Percentiles rank a stretch among this genome's conserved stretches.
Conservation (phyloP, 2,329 filamentous ascomycete species). For the Epichloe hybrida region DNA sequence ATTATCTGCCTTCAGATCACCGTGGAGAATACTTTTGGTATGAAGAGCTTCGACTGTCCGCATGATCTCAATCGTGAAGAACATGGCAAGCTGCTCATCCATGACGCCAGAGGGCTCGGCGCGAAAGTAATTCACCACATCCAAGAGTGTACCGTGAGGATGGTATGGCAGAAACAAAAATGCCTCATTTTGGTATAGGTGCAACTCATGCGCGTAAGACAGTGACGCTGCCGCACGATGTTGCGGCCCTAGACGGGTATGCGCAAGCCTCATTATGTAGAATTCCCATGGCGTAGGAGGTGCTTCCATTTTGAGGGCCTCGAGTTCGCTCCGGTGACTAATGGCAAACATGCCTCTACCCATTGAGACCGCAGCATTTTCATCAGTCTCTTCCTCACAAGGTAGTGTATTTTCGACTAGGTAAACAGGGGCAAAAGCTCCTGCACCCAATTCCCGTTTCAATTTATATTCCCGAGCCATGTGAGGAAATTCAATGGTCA, state of each 20-base stretch:
- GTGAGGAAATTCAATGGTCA: slow-evolving; percentile 55
- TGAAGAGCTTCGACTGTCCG: slow-evolving; percentile 84
- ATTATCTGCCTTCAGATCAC: slow-evolving; percentile 92
- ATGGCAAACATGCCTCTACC: slow-evolving; percentile 48
- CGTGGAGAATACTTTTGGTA: slow-evolving; percentile 66
- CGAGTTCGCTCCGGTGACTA: slow-evolving; percentile 44
- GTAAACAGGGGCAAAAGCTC: slow-evolving; percentile 92
- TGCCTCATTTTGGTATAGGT: slow-evolving; percentile 79
- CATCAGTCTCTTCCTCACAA: slow-evolving; percentile 29
- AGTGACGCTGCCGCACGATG: slow-evolving; percentile 65
- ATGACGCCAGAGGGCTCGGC: slow-evolving; percentile 60
- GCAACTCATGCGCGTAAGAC: slow-evolving; percentile 75
- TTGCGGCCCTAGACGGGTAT: slow-evolving; percentile 58
- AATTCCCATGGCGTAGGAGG: slow-evolving; percentile 91
- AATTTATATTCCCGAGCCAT: slow-evolving; percentile 58
- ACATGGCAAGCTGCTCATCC: slow-evolving; percentile 89
- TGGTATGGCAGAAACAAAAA: slow-evolving; percentile 82
- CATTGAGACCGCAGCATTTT: slow-evolving; percentile 37
- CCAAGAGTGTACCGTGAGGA: slow-evolving; percentile 83
- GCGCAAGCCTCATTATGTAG: slow-evolving; percentile 78
- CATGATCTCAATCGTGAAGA: slow-evolving; percentile 83
- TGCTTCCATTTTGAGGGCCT: slow-evolving; percentile 90
- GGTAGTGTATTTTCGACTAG: slow-evolving; percentile 62
- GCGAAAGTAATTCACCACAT: slow-evolving; percentile 79
- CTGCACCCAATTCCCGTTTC: slow-evolving; percentile 76